Base-by-base conservation (phyloP, 1,284 basidiomycete genomes). In the Cryptococcus neoformans region DNA sequence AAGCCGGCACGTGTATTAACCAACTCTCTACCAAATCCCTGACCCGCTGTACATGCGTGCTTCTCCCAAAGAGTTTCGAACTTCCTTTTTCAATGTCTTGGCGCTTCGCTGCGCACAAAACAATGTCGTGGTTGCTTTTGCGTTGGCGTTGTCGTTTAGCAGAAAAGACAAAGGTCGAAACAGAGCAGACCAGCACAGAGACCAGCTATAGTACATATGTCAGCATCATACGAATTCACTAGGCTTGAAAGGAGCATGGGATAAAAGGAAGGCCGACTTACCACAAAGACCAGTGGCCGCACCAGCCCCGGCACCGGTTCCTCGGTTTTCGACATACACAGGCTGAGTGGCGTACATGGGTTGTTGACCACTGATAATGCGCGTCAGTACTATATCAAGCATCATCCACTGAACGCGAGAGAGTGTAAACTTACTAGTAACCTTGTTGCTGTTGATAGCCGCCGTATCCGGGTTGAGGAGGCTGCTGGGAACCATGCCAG, bases 161-260 rank as follows among this genome's bases (percentile, higher is more conserved):
- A 64, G 45, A 46, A 64, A 1, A 59, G 55, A 52, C 62, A 64
- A 6, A 61, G 48, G 47, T 64, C 62, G 55, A 64, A 64, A 52
- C 62, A 64, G 17, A 64, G 54, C 6, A 64, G 44, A 51, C 53
- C 62, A 44, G 54, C 62, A 55, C 62, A 64, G 5, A 64, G 55
- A 45, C 44, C 62, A 39, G 62, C 62, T 64, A 39, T 11, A 10
- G 5, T 34, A 5, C 16, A 55, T n/a, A 6, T 12, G n/a, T 16
- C 16, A 56, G n/a, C 36, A 45, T 17, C 6, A 37, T 36, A 16
- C 40, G 5, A 44, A 34, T 34, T 12, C n/a, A 44, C 38, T 2
- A 38, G 34, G 7, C 39, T 39, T 49, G 35, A 49, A 12, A 35
- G 21, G 39, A 14, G 48, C 10, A 54, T 40, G 14, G 14, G 49